Evolutionary conservation across 2,329 filamentous ascomycete species (phyloP).

Genomic region (Aspergillus vadensis): DNA sequence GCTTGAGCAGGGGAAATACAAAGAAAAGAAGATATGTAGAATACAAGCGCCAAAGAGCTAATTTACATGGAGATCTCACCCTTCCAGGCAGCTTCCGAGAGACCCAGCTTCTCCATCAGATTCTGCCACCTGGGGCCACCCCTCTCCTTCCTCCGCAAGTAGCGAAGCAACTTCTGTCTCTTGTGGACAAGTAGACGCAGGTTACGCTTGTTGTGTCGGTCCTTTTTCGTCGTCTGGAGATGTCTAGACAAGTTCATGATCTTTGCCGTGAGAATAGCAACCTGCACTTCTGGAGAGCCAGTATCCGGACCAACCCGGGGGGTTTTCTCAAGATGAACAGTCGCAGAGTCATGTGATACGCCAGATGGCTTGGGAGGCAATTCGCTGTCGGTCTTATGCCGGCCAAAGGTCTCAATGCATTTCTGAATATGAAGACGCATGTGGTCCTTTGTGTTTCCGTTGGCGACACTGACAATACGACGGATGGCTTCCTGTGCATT

Average conservation of each 20-base stretch:
- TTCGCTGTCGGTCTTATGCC: slow-evolving; percentile 78
- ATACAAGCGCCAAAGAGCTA: slow-evolving; percentile 17
- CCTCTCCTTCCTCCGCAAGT: slow-evolving; percentile 85
- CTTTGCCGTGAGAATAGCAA: slow-evolving; percentile 91
- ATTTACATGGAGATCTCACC: slow-evolving; percentile 76
- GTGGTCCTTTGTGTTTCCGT: slow-evolving; percentile 75
- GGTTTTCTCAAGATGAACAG: slow-evolving; percentile 47
- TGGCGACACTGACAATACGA: slow-evolving; percentile 76
- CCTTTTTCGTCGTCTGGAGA: slow-evolving; percentile 71
- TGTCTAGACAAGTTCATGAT: slow-evolving; percentile 78
- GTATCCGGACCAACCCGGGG: slow-evolving; percentile 86
- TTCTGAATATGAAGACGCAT: slow-evolving; percentile 80
- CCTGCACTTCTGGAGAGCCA: slow-evolving; percentile 95
- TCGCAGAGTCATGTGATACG: slow-evolving; percentile 46
- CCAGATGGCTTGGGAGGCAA: slow-evolving; percentile 62
- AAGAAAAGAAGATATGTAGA: slow-evolving; percentile 10
- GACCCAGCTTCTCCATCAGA: slow-evolving; percentile 77
- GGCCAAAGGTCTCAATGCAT: slow-evolving; percentile 84
- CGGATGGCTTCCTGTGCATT: slow-evolving; percentile 74
- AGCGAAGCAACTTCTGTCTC: slow-evolving; percentile 83
- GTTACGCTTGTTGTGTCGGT: slow-evolving; percentile 94
- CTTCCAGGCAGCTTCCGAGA: slow-evolving; percentile 87
- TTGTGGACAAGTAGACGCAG: slow-evolving; percentile 81
- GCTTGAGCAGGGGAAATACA: slow-evolving; percentile 9
- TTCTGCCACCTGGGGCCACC: slow-evolving; percentile 89